phyloP scores from a whole-genome alignment of 208 protist species.

The Leishmania mexicana region DNA sequence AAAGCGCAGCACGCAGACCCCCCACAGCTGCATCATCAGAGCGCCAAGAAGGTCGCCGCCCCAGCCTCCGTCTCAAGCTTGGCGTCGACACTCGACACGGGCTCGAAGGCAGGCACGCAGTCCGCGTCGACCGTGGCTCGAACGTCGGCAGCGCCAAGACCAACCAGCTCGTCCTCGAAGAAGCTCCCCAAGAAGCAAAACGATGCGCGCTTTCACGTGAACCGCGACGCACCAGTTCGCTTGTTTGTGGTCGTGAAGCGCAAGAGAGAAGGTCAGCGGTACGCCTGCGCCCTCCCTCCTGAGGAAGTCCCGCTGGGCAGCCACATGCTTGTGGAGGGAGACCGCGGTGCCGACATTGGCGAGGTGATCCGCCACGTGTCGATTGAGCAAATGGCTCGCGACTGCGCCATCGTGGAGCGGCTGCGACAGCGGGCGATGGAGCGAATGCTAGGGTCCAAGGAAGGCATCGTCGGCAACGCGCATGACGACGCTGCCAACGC shows the following conservation, averaged over 20 bases:
- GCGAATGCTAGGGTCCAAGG: slow-evolving; percentile 17
- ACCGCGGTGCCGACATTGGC: slow-evolving; percentile 67
- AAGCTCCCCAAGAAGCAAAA: slow-evolving; percentile 8
- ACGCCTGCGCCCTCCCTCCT: slow-evolving; percentile 30
- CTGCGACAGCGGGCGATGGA: slow-evolving; percentile 27
- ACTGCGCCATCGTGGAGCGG: slow-evolving; percentile 36
- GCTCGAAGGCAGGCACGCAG: neutral
- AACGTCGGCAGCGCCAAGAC: neutral
- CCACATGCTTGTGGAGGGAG: slow-evolving; percentile 63
- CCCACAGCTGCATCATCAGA: neutral
- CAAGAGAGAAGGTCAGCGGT: slow-evolving; percentile 57
- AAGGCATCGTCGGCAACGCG: neutral
- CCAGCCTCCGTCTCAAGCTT: neutral
- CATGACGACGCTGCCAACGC: slow-evolving; percentile 2
- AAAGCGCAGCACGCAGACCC: neutral
- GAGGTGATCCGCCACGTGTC: slow-evolving; percentile 43
- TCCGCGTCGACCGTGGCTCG: neutral
- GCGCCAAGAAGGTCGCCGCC: neutral
- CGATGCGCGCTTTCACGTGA: slow-evolving; percentile 30
- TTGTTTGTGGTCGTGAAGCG: slow-evolving; percentile 66
- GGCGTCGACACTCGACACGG: neutral
- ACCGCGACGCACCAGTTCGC: slow-evolving; percentile 32
- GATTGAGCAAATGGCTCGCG: slow-evolving; percentile 40
- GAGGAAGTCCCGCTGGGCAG: slow-evolving; percentile 36
- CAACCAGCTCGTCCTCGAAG: neutral